Percentiles rank a stretch among this genome's conserved stretches.
Evolutionary conservation across 768 basidiomycete species (phyloP).

Genomic region (Auricularia sp.): DNA sequence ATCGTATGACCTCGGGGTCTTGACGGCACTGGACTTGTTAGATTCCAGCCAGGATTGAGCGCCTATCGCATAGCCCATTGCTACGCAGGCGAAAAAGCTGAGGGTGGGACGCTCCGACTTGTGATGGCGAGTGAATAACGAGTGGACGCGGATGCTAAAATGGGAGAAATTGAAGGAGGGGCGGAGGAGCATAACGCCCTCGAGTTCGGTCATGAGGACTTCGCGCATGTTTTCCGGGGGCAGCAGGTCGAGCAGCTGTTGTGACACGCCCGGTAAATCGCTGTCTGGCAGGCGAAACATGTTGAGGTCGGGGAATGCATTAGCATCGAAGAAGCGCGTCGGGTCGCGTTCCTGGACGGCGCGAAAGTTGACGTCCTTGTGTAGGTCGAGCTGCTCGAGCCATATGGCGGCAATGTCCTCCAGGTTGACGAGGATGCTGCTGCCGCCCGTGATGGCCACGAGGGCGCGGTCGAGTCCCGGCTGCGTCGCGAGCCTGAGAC

Average conservation of each 20-base stretch:
- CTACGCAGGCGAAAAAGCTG: conserved; percentile 50
- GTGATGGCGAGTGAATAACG: conserved; percentile 30
- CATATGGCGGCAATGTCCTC: conserved; percentile 53
- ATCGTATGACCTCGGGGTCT: conserved; percentile 16
- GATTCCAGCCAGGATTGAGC: conserved; percentile 17
- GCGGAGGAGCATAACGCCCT: conserved; percentile 36
- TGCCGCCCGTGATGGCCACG: conserved; percentile 30
- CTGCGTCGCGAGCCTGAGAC: conserved; percentile 5
- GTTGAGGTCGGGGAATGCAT: conserved; percentile 22
- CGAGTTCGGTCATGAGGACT: conserved; percentile 29
- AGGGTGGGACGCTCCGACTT: conserved; percentile 22
- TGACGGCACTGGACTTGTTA: conserved; percentile 9
- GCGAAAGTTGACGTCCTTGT: conserved; percentile 11
- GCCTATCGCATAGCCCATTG: conserved; percentile 52
- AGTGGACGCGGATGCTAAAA: conserved; percentile 35
- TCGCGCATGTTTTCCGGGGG: conserved; percentile 29
- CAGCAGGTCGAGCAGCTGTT: conserved; percentile 29
- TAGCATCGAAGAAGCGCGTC: conserved; percentile 11
- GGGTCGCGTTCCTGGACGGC: conserved; percentile 9
- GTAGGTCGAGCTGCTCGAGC: conserved; percentile 43
- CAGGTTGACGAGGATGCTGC: conserved; percentile 43
- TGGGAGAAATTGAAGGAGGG: conserved; percentile 42
- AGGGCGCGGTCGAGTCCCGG: conserved; percentile 23
- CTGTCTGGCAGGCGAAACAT: conserved; percentile 18
- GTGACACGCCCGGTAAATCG: conserved; percentile 26